phyloP scores from a whole-genome alignment of 2,329 filamentous ascomycete genomes.

The Aureobasidium subglaciale region DNA sequence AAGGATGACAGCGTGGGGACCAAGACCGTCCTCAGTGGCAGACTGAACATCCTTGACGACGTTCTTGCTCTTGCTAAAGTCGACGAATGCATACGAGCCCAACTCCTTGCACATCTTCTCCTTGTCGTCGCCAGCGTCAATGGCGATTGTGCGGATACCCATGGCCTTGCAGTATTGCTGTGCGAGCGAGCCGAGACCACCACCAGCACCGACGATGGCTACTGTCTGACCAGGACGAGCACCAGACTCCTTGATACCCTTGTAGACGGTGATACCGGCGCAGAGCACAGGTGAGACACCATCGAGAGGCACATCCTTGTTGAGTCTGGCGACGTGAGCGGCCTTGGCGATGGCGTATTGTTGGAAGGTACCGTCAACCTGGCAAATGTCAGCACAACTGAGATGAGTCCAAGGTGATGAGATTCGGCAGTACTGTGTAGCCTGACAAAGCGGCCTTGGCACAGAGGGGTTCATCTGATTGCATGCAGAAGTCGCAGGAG shows the following conservation, averaged over 20 bases:
- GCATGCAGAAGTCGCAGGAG: conserved; percentile 74
- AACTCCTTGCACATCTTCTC: conserved; percentile 59
- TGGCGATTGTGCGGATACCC: conserved; percentile 72
- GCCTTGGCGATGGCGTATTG: conserved; percentile 86
- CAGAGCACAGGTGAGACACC: conserved; percentile 74
- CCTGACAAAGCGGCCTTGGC: conserved; percentile 67
- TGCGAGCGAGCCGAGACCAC: conserved; percentile 72
- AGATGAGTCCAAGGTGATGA: too few relatives aligned
- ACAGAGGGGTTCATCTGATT: conserved; percentile 78
- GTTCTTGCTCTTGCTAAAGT: conserved; percentile 71
- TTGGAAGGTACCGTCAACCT: conserved; percentile 90
- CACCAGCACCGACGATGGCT: conserved; percentile 79
- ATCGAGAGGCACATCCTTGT: conserved; percentile 68
- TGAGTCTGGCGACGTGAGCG: conserved; percentile 73
- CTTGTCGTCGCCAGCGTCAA: conserved; percentile 81
- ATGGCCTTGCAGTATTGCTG: conserved; percentile 87
- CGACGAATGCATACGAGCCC: conserved; percentile 67
- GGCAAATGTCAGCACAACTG: too few relatives aligned
- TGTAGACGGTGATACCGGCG: conserved; percentile 83
- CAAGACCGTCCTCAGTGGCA: conserved; percentile 70
- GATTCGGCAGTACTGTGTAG: too few relatives aligned
- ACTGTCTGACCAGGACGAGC: conserved; percentile 68
- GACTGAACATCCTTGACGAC: conserved; percentile 78
- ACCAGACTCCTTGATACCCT: conserved; percentile 79
- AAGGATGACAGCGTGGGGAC: conserved; percentile 80